These are phyloP conservation scores for Bathelium albidoporum DNA, from an alignment of 495 filamentous ascomycete genomes.

Conservation along the genomic window DNA sequence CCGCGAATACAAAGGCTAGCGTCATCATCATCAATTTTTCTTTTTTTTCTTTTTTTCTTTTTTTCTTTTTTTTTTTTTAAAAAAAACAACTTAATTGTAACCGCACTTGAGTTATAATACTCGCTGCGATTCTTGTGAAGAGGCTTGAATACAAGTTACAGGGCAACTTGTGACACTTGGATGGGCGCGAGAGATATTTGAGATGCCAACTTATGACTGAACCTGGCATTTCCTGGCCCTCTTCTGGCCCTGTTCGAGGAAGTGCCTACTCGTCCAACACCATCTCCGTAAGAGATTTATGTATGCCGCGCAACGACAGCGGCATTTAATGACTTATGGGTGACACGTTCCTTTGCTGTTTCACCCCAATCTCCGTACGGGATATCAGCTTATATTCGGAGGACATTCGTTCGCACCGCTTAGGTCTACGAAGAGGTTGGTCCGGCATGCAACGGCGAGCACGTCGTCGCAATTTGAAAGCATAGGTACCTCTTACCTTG, in stretches of 20 bases:
- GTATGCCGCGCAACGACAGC: background rate
- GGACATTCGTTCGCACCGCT: background rate
- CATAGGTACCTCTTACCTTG: background rate
- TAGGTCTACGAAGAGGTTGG: background rate
- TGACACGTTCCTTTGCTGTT: background rate
- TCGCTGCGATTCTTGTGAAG: background rate
- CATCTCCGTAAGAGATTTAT: background rate
- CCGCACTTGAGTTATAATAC: too few species aligned
- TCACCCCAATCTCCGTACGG: background rate
- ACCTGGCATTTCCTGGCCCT: background rate
- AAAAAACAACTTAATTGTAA: too few species aligned
- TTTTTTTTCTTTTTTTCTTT: too few species aligned
- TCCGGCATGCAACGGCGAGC: background rate
- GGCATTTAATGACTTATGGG: conserved; percentile 3
- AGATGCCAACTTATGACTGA: background rate
- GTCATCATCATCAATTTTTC: too few species aligned
- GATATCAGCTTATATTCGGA: background rate
- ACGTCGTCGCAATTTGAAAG: background rate
- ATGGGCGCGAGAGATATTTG: background rate
- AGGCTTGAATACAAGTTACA: background rate
- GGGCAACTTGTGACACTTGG: background rate
- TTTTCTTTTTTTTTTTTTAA: too few species aligned
- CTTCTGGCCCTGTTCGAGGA: background rate
- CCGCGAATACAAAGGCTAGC: too few species aligned
- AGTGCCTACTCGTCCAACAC: background rate